A percentile compares a stretch with the other conserved stretches of the same genome.
Evolutionary conservation across 2,329 filamentous ascomycete species (phyloP).

Genomic region (Stachybotrys chlorohalonatus): DNA sequence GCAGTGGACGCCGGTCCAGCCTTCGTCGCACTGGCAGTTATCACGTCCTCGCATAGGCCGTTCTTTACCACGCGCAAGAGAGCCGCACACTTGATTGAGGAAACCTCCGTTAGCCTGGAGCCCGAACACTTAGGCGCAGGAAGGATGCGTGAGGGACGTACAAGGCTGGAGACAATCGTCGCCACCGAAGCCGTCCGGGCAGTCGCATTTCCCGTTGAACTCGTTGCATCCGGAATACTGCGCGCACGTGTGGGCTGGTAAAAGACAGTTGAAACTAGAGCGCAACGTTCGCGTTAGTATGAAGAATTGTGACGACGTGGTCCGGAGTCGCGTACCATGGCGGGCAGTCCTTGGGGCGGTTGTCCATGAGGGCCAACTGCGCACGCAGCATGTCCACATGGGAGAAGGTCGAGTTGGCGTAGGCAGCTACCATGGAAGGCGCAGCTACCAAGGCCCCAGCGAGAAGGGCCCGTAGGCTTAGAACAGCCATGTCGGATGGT

Average conservation of each 20-base stretch:
- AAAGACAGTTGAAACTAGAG: slow-evolving; percentile 88
- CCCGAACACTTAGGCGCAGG: neutral
- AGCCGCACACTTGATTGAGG: slow-evolving; percentile 61
- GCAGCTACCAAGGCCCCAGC: slow-evolving; percentile 29
- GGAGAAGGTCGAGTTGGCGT: slow-evolving; percentile 48
- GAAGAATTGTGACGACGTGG: no score
- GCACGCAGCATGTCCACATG: slow-evolving; percentile 52
- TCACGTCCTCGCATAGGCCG: slow-evolving; percentile 64
- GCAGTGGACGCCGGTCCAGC: slow-evolving; percentile 96
- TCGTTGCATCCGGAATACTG: slow-evolving; percentile 87
- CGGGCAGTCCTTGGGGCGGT: slow-evolving; percentile 68
- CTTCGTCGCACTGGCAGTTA: slow-evolving; percentile 78
- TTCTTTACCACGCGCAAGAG: slow-evolving; percentile 71
- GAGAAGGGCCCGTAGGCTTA: slow-evolving; percentile 26
- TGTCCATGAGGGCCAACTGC: slow-evolving; percentile 62
- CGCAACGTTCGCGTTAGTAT: neutral
- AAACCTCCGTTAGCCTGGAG: neutral
- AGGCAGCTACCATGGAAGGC: slow-evolving; percentile 28
- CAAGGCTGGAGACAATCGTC: slow-evolving; percentile 83
- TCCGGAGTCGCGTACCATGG: slow-evolving; percentile 48
- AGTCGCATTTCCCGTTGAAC: slow-evolving; percentile 86
- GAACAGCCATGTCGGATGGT: slow-evolving; percentile 28
- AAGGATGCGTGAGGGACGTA: slow-evolving; percentile 24
- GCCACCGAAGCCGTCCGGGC: slow-evolving; percentile 85
- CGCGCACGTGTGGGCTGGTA: slow-evolving; percentile 83